These are phyloP conservation scores for Neonothopanus nambi DNA, from an alignment of 1,284 basidiomycete species.

Conservation along the genomic window DNA sequence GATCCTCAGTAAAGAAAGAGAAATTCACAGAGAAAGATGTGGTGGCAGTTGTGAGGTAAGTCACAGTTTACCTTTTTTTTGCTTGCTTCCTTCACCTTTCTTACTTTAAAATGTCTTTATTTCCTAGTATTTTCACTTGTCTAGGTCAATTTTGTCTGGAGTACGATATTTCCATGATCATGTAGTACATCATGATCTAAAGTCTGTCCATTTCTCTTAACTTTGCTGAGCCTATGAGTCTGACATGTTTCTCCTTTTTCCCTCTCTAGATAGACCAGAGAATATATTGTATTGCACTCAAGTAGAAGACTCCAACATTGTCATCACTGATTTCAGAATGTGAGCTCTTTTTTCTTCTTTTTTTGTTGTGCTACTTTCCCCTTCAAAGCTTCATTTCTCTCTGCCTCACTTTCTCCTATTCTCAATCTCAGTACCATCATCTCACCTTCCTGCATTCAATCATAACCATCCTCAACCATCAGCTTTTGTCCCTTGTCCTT, in stretches of 20 bases:
- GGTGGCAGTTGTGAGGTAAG: too few relatives aligned
- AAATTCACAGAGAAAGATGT: too few relatives aligned
- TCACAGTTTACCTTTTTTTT: too few relatives aligned
- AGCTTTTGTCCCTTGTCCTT: neutral
- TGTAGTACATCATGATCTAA: conserved; percentile 90
- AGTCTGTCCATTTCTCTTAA: neutral
- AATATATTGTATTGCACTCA: conserved; percentile 90
- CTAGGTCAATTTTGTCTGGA: conserved; percentile 72
- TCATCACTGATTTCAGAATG: conserved; percentile 98
- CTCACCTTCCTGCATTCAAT: too few relatives aligned
- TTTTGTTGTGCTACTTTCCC: too few relatives aligned
- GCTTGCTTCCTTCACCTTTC: conserved; percentile 15
- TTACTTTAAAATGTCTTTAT: neutral
- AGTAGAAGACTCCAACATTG: conserved; percentile 74
- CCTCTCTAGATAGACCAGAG: conserved; percentile 65
- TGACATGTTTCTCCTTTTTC: neutral
- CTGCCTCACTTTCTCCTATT: too few relatives aligned
- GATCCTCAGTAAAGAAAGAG: too few relatives aligned
- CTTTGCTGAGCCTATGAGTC: too few relatives aligned
- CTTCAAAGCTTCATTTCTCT: too few relatives aligned
- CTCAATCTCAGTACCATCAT: too few relatives aligned
- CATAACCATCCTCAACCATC: too few relatives aligned
- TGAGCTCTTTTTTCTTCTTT: conserved; percentile 38
- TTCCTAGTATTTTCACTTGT: neutral
- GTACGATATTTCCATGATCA: conserved; percentile 87